Evolutionary conservation across 768 basidiomycete species (phyloP), one percentile per base, ranked within the genome.

Genomic region (Candolleomyces aberdarensis): DNA sequence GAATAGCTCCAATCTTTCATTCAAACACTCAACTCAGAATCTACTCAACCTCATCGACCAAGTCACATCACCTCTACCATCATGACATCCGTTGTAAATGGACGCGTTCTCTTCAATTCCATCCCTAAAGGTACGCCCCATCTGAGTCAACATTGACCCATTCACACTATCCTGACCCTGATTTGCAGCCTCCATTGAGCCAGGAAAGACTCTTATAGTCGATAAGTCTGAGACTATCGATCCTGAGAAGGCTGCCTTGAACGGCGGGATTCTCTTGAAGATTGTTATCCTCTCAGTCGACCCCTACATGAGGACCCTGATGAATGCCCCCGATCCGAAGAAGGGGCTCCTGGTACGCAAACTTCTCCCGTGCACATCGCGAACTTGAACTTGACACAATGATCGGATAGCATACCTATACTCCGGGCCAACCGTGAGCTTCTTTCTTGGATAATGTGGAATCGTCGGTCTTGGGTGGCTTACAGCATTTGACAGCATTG

Each of bases 261-360:
- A 82, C 19, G 80, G 81, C 0, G 80, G 81, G 0, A 65, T 83
- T 58, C 65, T 87, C 8, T 49, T 84, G 64, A 86, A 85, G 69
- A 76, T 76, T 0, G 74, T 86, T 15, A 75, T 75, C 1, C 65
- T 82, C 5, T 78, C 78, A 0, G 65, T 80, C 43, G 80, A 81
- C 59, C 78, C 79, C 1, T 80, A 79, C 65, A 63, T 80, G 70
- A 62, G 77, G 20, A 69, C 69, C 56, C 66, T 67, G 39, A 81
- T 85, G 82, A 66, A 75, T 8, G 66, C 74, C 15, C 44, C 44
- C 6, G 44, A 46, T 3, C 15, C 15, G 44, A 46, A 46, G 44
- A 36, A 36, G 6, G 36, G 36, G 6, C 36, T 36, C 11, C 11
- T 36, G 36, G 36, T 36, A 11, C 11, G 36, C 11, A 36, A 11